Percentiles rank a stretch among this genome's conserved stretches.
Evolutionary conservation across 2,329 filamentous ascomycete species (phyloP).

Genomic region (Fusarium burgessii): DNA sequence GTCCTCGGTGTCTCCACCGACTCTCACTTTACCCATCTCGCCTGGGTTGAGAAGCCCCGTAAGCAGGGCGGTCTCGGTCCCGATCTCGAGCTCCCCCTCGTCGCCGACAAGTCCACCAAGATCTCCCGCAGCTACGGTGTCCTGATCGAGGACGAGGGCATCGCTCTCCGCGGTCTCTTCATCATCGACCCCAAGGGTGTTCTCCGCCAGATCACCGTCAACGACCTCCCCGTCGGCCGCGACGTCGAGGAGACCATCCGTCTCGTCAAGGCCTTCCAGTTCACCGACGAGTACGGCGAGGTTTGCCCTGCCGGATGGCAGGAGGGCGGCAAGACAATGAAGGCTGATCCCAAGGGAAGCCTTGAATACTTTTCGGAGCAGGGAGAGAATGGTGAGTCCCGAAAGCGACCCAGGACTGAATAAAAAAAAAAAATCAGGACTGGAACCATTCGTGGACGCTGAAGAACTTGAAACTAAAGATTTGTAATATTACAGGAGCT

Average conservation of each 20-base stretch:
- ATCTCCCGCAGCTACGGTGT: constrained; percentile 73
- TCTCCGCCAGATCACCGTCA: constrained; percentile 73
- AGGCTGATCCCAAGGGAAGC: constrained; percentile 64
- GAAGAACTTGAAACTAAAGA: constrained; percentile 20
- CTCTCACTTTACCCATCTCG: constrained; percentile 67
- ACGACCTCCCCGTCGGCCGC: constrained; percentile 73
- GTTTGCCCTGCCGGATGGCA: constrained; percentile 70
- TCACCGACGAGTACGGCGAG: constrained; percentile 86
- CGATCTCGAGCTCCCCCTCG: constrained; percentile 69
- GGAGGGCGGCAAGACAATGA: constrained; percentile 61
- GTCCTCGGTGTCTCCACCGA: constrained; percentile 73
- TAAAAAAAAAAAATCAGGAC: constrained; percentile 10
- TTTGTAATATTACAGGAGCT: constrained; percentile 37
- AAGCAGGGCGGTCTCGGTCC: constrained; percentile 72
- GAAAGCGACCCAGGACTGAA: constrained; percentile 38
- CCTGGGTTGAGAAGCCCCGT: constrained; percentile 69
- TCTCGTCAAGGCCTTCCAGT: constrained; percentile 80
- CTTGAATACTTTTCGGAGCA: constrained; percentile 60
- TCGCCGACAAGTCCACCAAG: constrained; percentile 71
- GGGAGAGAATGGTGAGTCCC: constrained; percentile 41
- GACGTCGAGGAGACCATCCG: constrained; percentile 73
- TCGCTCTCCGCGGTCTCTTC: constrained; percentile 73
- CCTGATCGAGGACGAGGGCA: constrained; percentile 71
- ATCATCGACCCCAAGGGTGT: constrained; percentile 73
- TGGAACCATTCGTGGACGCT: constrained; percentile 2